A percentile compares a stretch with the other conserved stretches of the same genome.
Conservation (phyloP, 2,329 filamentous ascomycete genomes). For the Exophiala alcalophila region DNA sequence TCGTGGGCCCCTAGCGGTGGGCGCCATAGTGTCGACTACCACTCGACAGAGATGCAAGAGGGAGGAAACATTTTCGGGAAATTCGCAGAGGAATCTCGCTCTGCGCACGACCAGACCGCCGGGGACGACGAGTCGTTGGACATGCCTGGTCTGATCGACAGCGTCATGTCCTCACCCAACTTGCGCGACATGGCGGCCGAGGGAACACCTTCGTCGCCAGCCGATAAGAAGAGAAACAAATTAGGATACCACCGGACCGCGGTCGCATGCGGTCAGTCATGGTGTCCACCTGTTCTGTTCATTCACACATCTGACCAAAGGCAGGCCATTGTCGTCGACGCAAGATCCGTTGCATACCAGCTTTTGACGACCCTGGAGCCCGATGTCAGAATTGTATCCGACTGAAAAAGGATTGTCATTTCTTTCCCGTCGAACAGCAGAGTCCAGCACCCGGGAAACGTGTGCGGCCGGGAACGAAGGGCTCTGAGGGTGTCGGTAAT, state of each 20-base stretch:
- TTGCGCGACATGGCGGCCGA: constrained; percentile 42
- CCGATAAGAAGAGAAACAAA: constrained; percentile 79
- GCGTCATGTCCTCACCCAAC: constrained; percentile 48
- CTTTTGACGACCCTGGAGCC: constrained; percentile 67
- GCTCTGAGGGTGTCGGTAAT: constrained; percentile 41
- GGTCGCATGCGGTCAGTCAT: constrained; percentile 84
- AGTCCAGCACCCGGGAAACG: constrained; percentile 51
- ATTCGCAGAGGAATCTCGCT: constrained; percentile 4
- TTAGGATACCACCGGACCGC: constrained; percentile 93
- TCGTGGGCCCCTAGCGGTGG: not conserved
- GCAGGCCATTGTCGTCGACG: constrained; percentile 85
- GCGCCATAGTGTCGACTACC: constrained; percentile 4
- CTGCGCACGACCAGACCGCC: constrained; percentile 4
- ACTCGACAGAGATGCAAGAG: constrained; percentile 19
- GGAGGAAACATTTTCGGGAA: constrained; percentile 13
- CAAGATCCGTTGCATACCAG: constrained; percentile 86
- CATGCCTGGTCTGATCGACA: constrained; percentile 34
- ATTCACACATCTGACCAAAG: constrained; percentile 23
- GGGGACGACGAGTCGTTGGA: constrained; percentile 8
- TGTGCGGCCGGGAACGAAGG: constrained; percentile 44
- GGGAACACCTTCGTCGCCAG: constrained; percentile 40
- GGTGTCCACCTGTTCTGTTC: not conserved
- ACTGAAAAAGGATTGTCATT: constrained; percentile 91
- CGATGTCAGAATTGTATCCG: constrained; percentile 91
- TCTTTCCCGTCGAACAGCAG: constrained; percentile 81